phyloP scores from a whole-genome alignment of 2,329 filamentous ascomycete genomes.

The Venturia oleaginea region DNA sequence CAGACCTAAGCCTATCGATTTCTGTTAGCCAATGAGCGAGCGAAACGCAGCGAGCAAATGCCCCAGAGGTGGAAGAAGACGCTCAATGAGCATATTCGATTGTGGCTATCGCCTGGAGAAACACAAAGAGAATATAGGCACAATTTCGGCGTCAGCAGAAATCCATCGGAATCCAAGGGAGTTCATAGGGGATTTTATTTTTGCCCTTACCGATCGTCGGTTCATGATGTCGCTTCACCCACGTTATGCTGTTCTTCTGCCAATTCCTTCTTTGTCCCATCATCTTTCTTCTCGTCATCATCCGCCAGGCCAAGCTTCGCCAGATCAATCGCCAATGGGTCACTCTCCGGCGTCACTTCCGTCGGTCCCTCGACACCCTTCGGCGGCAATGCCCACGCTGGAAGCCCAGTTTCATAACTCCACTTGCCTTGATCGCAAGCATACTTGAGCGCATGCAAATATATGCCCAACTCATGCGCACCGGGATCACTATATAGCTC shows the following conservation, averaged over 20 bases:
- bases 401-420: constrained; percentile 79
- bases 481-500: constrained; percentile 91
- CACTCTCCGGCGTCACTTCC: constrained; percentile 46
- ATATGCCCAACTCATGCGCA: constrained; percentile 80
- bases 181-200: too few species aligned
- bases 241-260: not conserved
- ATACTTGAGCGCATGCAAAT: constrained; percentile 86
- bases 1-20: too few species aligned
- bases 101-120: too few species aligned
- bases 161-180: too few species aligned
- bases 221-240: not conserved
- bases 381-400: constrained; percentile 79
- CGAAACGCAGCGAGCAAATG: too few species aligned
- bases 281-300: not conserved
- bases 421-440: constrained; percentile 74
- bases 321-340: constrained; percentile 36
- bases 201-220: too few species aligned
- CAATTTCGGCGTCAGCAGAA: too few species aligned
- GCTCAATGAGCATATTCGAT: too few species aligned
- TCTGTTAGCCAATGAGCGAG: too few species aligned
- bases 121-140: too few species aligned
- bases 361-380: constrained; percentile 61
- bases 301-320: constrained; percentile 25
- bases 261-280: not conserved
- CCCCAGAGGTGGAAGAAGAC: too few species aligned